phyloP scores from a whole-genome alignment of 306 rosid genomes.

The Cyamopsis tetragonoloba region DNA sequence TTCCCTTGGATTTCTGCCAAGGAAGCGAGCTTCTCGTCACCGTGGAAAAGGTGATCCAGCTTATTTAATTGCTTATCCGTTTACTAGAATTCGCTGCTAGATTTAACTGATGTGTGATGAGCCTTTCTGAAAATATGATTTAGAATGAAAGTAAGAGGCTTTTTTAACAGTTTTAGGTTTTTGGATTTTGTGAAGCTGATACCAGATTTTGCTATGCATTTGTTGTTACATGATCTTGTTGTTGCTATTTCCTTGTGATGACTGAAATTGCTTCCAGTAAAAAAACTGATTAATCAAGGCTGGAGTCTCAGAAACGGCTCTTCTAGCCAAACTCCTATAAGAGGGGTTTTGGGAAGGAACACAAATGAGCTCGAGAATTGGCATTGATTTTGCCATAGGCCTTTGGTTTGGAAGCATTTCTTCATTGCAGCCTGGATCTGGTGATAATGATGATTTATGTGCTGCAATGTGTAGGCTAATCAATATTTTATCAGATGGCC shows the following conservation, averaged over 20 bases:
- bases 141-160: neutral
- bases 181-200: neutral
- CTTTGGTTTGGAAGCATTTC: slow-evolving; percentile 67
- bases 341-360: slow-evolving; percentile 58
- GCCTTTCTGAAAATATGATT: neutral
- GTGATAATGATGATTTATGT: no score
- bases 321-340: slow-evolving; percentile 30
- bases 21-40: slow-evolving; percentile 81
- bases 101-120: neutral
- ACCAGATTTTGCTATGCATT: neutral
- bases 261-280: slow-evolving; percentile 37
- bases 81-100: neutral
- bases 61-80: neutral
- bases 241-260: slow-evolving; percentile 21
- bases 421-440: slow-evolving; percentile 10
- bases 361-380: slow-evolving; percentile 82
- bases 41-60: slow-evolving; percentile 92
- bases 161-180: neutral
- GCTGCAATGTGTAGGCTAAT: no score
- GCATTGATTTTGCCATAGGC: slow-evolving; percentile 74
- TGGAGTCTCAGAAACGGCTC: slow-evolving; percentile 67
- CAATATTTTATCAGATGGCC: no score
- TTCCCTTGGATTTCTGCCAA: slow-evolving; percentile 81
- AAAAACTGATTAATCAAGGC: slow-evolving; percentile 59
- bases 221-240: neutral